Conservation (phyloP, 768 basidiomycete genomes). For the Clitopilus passeckerianus region DNA sequence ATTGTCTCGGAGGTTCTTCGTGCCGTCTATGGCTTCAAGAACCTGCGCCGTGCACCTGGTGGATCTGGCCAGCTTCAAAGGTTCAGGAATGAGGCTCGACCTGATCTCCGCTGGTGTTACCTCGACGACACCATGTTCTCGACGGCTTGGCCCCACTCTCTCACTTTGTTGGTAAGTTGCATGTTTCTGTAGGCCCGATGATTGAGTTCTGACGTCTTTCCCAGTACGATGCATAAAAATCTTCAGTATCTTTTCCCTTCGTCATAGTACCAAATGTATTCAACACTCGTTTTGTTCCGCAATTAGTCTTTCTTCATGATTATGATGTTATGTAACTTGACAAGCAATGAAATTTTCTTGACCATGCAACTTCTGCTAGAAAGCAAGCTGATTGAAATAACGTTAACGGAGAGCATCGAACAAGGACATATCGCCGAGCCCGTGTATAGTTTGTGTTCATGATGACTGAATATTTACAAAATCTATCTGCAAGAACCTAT, state of each 20-base stretch:
- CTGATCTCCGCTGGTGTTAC: constrained; percentile 50
- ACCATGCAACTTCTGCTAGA: neutral
- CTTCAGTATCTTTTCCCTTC: neutral
- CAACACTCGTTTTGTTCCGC: no score
- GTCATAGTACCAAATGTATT: neutral
- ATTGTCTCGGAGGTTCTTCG: constrained; percentile 60
- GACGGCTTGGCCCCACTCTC: constrained; percentile 63
- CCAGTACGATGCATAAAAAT: constrained; percentile 1
- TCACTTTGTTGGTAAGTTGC: constrained; percentile 50
- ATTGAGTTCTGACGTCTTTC: neutral
- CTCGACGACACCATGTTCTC: constrained; percentile 44
- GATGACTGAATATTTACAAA: no score
- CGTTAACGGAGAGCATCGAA: no score
- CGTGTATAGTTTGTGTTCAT: neutral
- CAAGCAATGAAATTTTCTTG: neutral
- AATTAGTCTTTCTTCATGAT: neutral
- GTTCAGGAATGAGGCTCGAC: constrained; percentile 43
- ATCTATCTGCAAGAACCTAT: neutral
- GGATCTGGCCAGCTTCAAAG: constrained; percentile 55
- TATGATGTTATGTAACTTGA: neutral
- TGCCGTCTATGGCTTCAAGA: constrained; percentile 52
- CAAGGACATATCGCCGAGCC: neutral
- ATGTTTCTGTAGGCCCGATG: neutral
- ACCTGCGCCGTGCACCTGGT: constrained; percentile 63
- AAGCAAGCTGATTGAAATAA: no score